Conservation (phyloP, 352 stramenopile species). For the Globisporangium splendens region DNA sequence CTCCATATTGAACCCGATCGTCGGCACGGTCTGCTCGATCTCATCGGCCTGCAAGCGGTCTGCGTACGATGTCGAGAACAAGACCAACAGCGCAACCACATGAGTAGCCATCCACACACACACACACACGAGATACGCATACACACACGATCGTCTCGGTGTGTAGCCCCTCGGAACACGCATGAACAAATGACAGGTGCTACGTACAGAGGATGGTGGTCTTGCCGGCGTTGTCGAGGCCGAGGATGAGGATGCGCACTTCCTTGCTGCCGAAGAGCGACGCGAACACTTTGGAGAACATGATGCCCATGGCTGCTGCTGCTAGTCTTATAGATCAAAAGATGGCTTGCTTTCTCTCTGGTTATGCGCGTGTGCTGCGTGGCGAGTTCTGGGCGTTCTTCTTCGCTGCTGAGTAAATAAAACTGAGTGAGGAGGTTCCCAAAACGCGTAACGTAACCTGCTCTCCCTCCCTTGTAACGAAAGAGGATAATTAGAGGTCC, state of each 20-base stretch:
- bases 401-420: slow-evolving; percentile 5
- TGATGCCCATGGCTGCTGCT: slow-evolving; percentile 91
- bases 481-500: too few species aligned
- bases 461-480: background rate
- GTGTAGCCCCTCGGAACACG: background rate
- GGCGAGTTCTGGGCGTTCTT: background rate
- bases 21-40: slow-evolving; percentile 98
- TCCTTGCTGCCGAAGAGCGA: slow-evolving; percentile 99
- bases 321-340: background rate
- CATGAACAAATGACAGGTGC: background rate
- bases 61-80: too few species aligned
- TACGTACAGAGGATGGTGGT: slow-evolving; percentile 98
- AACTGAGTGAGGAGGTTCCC: background rate
- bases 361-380: too few species aligned
- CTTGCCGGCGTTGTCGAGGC: slow-evolving; percentile 99
- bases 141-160: slow-evolving; percentile 1
- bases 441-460: background rate
- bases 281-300: slow-evolving; percentile 97
- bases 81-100: too few species aligned
- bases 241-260: slow-evolving; percentile 99
- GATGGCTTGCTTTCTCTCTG: too few species aligned
- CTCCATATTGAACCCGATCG: slow-evolving; percentile 98
- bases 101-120: slow-evolving; percentile 1
- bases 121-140: too few species aligned
- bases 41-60: slow-evolving; percentile 88